These are phyloP conservation scores for Entelexis sorbosivorans DNA, from an alignment of 1,139 yeast genomes.

Conservation along the genomic window DNA sequence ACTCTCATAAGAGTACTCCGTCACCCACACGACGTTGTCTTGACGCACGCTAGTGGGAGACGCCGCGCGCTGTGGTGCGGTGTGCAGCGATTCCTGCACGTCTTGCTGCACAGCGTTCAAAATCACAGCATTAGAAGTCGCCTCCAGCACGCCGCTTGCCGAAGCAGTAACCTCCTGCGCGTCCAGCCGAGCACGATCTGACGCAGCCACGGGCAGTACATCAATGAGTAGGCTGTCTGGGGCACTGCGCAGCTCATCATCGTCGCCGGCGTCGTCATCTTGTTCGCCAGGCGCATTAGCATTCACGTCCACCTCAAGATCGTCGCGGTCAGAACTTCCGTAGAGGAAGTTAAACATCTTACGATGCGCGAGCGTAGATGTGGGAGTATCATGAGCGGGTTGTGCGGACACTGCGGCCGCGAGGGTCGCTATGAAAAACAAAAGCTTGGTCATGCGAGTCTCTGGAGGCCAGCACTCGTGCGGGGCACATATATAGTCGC, in stretches of 20 bases:
- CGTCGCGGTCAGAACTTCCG: conserved; percentile 6
- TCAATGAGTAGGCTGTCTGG: not conserved
- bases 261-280: not conserved
- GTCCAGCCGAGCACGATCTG: too few species aligned
- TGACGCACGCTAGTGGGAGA: not conserved
- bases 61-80: not conserved
- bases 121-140: not conserved
- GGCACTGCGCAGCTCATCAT: not conserved
- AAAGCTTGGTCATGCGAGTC: not conserved
- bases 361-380: not conserved
- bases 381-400: not conserved
- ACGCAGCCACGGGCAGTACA: too few species aligned
- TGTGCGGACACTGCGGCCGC: not conserved
- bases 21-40: conserved; percentile 9
- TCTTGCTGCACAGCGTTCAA: not conserved
- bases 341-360: conserved; percentile 10
- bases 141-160: not conserved
- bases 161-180: too few species aligned
- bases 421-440: not conserved
- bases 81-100: not conserved
- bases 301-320: conserved; percentile 9
- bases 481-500: not conserved
- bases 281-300: not conserved
- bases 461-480: not conserved
- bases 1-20: not conserved